Conservation (phyloP, 768 basidiomycete species). For the Lenzites betulinus region DNA sequence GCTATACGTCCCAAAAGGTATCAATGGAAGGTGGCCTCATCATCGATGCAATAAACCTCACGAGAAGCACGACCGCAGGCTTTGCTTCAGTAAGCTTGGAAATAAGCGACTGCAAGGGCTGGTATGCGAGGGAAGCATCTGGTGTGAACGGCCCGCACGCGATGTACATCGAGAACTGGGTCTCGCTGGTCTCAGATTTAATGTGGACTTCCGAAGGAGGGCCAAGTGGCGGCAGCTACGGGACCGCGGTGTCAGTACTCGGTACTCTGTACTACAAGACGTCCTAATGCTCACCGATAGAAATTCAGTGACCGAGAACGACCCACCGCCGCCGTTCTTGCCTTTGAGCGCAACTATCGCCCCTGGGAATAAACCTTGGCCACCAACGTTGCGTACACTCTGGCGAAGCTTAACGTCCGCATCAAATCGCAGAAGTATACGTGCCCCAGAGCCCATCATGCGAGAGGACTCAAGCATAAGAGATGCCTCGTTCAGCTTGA, state of each 20-base stretch:
- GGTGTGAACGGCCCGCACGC: conserved; percentile 87
- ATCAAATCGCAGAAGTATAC: conserved; percentile 74
- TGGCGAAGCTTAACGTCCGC: conserved; percentile 66
- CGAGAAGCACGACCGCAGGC: conserved; percentile 80
- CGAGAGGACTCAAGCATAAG: conserved; percentile 85
- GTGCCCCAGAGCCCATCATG: conserved; percentile 64
- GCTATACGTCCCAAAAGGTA: conserved; percentile 44
- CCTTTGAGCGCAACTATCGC: conserved; percentile 85
- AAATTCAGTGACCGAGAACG: conserved; percentile 83
- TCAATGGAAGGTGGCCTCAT: background rate
- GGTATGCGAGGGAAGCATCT: conserved; percentile 76
- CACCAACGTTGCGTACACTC: conserved; percentile 58
- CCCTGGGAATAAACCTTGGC: conserved; percentile 84
- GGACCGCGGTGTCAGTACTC: background rate
- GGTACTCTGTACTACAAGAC: too few species aligned
- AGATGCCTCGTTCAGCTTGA: conserved; percentile 74
- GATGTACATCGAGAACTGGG: conserved; percentile 64
- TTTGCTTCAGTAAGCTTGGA: conserved; percentile 60
- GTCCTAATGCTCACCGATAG: conserved; percentile 60
- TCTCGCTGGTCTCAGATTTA: conserved; percentile 44
- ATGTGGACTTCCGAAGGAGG: conserved; percentile 32
- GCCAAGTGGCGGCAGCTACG: conserved; percentile 38
- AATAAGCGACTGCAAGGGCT: conserved; percentile 66
- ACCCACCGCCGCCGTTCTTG: conserved; percentile 86
- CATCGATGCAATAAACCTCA: conserved; percentile 35